Evolutionary conservation across 805 yeast species (phyloP), one percentile per base, ranked within the genome.

Genomic region (Candida qinlingensis): DNA sequence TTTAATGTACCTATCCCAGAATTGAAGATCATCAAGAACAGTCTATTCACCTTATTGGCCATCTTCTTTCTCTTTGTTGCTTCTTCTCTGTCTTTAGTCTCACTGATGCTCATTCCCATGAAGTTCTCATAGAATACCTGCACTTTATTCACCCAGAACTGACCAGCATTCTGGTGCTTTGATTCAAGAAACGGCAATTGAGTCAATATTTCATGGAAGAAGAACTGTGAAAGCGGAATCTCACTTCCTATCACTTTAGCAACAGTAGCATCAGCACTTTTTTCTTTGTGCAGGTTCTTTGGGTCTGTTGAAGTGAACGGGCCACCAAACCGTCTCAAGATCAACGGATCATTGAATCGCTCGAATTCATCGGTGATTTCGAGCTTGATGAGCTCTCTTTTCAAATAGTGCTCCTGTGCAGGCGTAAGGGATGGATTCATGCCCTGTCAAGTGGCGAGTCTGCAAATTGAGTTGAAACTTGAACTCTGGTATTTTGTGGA

Each of bases 121-220:
- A 94, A 83, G 47, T 83, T 77, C 61, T 90, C 96, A 59, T 85
- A 78, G 59, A 91, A 88, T 28, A 83, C 82, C 66, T 91, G 97
- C 0, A 90, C 82, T 42, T 84, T 83, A 41, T 70, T 73, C 44
- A 79, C 79, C 97, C 97, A 92, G 59, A 92, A 87, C 44, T 80
- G 79, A 39, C 76, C 75, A 40, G 77, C 74, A 38, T 74, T 67
- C 1, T 66, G 63, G 41, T 63, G 47, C 28, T 67, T 60, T 35
- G 59, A 56, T 1, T 81, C 65, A 33, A 94, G 70, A 59, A 90
- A 83, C 0, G 99, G 98, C 57, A 92, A 85, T 1, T 84, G 78
- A 45, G 74, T 71, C 3, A 91, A 65, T 51, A 83, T 84, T 40
- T 79, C 70, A 43, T 72, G 64, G 62, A 91, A 81, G 52, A 88